Evolutionary conservation across 352 stramenopile genomes (phyloP).

Genomic region (Phytophthora ohioensis): DNA sequence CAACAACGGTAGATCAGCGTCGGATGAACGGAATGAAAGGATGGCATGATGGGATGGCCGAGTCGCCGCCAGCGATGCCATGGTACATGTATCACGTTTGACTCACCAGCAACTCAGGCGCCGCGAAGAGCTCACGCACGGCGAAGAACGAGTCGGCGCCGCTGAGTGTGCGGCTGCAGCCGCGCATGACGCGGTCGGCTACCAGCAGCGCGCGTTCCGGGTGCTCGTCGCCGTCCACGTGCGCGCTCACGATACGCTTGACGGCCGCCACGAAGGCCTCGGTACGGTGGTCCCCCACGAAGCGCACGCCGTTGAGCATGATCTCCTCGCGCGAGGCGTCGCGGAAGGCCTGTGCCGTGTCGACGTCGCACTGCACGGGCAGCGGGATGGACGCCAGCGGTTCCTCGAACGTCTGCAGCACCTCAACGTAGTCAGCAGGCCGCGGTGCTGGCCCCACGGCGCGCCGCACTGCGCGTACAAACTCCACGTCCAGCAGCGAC

Average conservation of each 20-base stretch:
- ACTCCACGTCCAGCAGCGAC: conserved; percentile 50
- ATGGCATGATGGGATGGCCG: not conserved
- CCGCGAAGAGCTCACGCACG: conserved; percentile 70
- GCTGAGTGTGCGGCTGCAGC: conserved; percentile 79
- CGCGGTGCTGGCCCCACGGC: conserved; percentile 45
- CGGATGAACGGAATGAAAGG: not conserved
- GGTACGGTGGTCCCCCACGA: conserved; percentile 76
- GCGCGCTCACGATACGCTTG: conserved; percentile 71
- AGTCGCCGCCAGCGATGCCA: not conserved
- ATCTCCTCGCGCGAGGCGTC: conserved; percentile 79
- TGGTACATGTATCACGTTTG: not conserved
- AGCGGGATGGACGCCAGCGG: conserved; percentile 60
- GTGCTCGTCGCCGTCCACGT: conserved; percentile 44
- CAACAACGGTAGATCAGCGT: not conserved
- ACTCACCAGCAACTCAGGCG: conserved; percentile 62
- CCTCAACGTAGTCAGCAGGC: conserved; percentile 67
- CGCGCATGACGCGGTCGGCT: conserved; percentile 72
- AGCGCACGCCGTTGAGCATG: conserved; percentile 75
- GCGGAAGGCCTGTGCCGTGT: conserved; percentile 75
- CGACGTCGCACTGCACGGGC: conserved; percentile 64
- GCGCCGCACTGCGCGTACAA: conserved; percentile 51
- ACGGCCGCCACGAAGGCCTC: conserved; percentile 79
- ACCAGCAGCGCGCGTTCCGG: conserved; percentile 56
- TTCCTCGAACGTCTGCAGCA: conserved; percentile 36
- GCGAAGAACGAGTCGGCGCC: conserved; percentile 83